A percentile compares a stretch with the other conserved stretches of the same genome.
Evolutionary conservation across 768 basidiomycete genomes (phyloP).

Genomic region (Gyrodon lividus): DNA sequence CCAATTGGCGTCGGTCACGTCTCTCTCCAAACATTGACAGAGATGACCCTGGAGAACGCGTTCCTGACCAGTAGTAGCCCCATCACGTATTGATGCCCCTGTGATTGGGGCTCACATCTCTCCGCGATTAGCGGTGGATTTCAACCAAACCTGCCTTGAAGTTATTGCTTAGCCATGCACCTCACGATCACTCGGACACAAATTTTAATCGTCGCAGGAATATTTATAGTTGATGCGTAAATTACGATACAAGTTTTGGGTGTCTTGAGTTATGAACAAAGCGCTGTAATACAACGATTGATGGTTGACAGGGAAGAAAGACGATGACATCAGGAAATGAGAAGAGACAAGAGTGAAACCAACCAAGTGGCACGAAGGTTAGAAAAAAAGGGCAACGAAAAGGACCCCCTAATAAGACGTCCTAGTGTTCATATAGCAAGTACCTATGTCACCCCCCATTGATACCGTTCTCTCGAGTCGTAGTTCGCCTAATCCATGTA

Average conservation of each 20-base stretch:
- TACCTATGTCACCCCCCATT: constrained; percentile 14
- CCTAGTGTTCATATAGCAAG: background rate
- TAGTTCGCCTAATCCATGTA: constrained; percentile 18
- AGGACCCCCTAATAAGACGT: background rate
- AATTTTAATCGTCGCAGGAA: constrained; percentile 7
- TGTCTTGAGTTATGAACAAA: constrained; percentile 17
- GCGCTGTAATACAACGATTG: constrained; percentile 19
- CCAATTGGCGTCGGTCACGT: constrained; percentile 9
- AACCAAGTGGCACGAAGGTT: constrained; percentile 19
- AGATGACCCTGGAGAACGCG: constrained; percentile 8
- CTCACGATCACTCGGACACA: background rate
- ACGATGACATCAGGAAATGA: constrained; percentile 1
- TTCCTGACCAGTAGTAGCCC: constrained; percentile 10
- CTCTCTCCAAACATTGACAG: constrained; percentile 2
- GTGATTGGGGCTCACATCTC: background rate
- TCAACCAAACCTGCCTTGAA: background rate
- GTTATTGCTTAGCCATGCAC: background rate
- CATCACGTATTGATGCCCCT: background rate
- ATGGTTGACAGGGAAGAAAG: constrained; percentile 2
- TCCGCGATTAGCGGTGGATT: background rate
- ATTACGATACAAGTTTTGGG: constrained; percentile 30
- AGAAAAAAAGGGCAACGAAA: constrained; percentile 5
- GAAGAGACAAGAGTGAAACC: constrained; percentile 9
- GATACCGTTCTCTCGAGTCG: constrained; percentile 9
- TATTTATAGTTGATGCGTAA: constrained; percentile 36